phyloP scores from a whole-genome alignment of 2,329 filamentous ascomycete genomes.

The Aspergillus bombycis region DNA sequence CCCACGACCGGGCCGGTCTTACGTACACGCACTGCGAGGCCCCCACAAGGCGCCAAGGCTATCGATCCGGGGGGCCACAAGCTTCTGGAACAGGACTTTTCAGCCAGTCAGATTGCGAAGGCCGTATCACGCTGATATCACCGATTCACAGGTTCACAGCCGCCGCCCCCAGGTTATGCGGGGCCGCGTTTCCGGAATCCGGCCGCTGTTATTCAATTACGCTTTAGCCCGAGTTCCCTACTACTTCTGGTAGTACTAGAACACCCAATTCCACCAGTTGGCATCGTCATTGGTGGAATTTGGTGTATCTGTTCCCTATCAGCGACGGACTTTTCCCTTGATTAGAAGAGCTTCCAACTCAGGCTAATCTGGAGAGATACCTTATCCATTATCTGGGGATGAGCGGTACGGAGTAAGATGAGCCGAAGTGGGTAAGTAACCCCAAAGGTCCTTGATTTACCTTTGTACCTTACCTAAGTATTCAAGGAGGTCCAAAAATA shows the following conservation, averaged over 20 bases:
- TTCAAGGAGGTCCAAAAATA: not conserved
- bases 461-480: not conserved
- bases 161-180: conserved; percentile 26
- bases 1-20: conserved; percentile 11
- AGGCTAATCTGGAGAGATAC: not conserved
- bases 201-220: conserved; percentile 11
- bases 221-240: not conserved
- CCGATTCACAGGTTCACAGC: conserved; percentile 19
- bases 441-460: conserved; percentile 10
- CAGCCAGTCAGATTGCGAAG: conserved; percentile 16
- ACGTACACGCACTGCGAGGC: conserved; percentile 18
- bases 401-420: not conserved
- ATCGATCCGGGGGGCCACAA: conserved; percentile 27
- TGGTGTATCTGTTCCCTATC: not conserved
- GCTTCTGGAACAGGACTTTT: conserved; percentile 26
- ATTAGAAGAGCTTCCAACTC: conserved; percentile 9
- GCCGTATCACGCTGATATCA: conserved; percentile 26
- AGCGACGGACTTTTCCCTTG: conserved; percentile 10
- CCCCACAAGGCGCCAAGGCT: conserved; percentile 27
- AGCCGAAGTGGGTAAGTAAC: conserved; percentile 2
- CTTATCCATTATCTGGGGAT: conserved; percentile 8
- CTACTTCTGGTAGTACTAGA: not conserved
- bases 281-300: conserved; percentile 11
- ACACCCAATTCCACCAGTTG: conserved; percentile 4
- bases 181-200: conserved; percentile 26